These are phyloP conservation scores for Moricandia arvensis DNA, from an alignment of 345 rosid species.

Conservation along the genomic window DNA sequence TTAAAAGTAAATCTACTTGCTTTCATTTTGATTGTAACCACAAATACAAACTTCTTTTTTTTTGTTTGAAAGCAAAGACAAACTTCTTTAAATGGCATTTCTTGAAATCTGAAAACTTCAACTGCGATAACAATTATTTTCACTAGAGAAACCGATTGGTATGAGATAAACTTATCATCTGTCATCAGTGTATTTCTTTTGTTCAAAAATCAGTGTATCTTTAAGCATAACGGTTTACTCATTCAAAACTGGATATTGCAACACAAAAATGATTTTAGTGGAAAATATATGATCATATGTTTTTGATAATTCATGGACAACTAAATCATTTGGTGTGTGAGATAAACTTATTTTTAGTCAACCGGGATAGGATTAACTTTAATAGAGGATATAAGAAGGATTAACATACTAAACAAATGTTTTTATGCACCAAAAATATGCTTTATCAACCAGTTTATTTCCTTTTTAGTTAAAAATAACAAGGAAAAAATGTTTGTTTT, in stretches of 20 bases:
- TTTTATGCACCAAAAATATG: not conserved
- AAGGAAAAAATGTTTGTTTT: not conserved
- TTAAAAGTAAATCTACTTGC: slow-evolving; percentile 19
- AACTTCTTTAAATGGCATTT: slow-evolving; percentile 6
- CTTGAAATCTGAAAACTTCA: slow-evolving; percentile 20
- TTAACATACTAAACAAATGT: not conserved
- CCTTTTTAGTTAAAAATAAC: not conserved
- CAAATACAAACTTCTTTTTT: slow-evolving; percentile 4
- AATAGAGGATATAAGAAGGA: not conserved
- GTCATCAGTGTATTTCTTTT: not conserved
- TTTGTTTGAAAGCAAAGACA: not conserved
- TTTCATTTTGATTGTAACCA: slow-evolving; percentile 22
- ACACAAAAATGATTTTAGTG: not conserved
- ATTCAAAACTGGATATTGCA: not conserved
- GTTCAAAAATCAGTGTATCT: not conserved
- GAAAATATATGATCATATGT: not conserved
- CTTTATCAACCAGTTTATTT: not conserved
- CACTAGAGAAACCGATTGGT: not conserved
- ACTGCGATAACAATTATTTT: not conserved
- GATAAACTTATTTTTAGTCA: not conserved
- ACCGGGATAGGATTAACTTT: not conserved
- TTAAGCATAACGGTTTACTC: not conserved
- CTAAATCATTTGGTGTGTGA: not conserved
- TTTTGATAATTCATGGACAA: not conserved
- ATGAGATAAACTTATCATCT: not conserved